Evolutionary conservation across 495 filamentous ascomycete genomes (phyloP), one percentile per base, ranked within the genome.

Genomic region (Amniculicola lignicola): DNA sequence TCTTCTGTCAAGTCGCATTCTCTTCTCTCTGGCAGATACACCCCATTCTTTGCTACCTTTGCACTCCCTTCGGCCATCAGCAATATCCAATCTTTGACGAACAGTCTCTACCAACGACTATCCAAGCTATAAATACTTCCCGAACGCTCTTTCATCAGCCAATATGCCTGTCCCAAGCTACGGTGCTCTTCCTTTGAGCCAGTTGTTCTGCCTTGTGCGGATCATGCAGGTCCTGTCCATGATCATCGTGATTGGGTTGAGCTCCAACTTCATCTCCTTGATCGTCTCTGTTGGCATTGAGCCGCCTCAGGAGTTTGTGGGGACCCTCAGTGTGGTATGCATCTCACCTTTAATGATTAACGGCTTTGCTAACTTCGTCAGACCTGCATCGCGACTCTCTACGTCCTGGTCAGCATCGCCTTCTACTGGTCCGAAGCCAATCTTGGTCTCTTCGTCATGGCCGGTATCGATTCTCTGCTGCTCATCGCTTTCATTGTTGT

Each of bases 231-330:
- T 79, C 41, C 74, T 83, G 43, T 84, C 78, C 18, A 82, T 97
- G 56, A 81, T 95, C 59, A 76, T 82, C 40, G 82, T 90, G 58
- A 86, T 96, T 63, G 89, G 89, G 45, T 81, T 95, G 57, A 82
- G 81, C 1, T 80, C 88, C 50, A 89, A 89, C 67, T 92, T 95
- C 74, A 83, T 95, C 65, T 79, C 82, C n/a, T 72, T 83, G 24
- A 88, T 95, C 53, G 78, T 90, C n/a, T 61, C 73, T 11, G 76
- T 70, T 24, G 77, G 83, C 40, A 76, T 79, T 31, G 76, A 78
- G 5, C 81, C 87, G 0, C 88, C 89, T 0, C 71, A 79, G 4
- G 80, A 90, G 45, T 74, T 97, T 6, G 80, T 95, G 14, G 89
- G 85, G 18, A 85, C 87, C 6, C 76, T 95, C 57, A 81, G 76